phyloP scores from a whole-genome alignment of 768 basidiomycete genomes.

The Mrakia gelida region DNA sequence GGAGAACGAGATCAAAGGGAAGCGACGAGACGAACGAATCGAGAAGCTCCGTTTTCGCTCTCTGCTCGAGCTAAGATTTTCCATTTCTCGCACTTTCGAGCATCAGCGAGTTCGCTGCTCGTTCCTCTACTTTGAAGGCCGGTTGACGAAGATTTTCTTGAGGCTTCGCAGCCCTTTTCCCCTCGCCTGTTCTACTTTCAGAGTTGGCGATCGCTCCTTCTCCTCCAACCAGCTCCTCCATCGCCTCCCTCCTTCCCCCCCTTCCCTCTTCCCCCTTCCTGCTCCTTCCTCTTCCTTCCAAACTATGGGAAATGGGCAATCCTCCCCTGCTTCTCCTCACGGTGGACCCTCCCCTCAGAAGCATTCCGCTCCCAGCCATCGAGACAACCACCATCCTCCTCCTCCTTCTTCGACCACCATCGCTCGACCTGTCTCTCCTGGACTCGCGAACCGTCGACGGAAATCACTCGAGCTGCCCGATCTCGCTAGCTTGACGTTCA shows the following conservation, averaged over 20 bases:
- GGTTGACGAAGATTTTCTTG: too few relatives aligned
- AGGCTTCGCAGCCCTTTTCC: too few relatives aligned
- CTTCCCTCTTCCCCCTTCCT: not conserved
- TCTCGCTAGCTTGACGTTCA: slow-evolving; percentile 55
- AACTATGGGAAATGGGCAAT: slow-evolving; percentile 32
- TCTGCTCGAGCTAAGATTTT: too few relatives aligned
- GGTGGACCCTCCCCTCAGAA: slow-evolving; percentile 11
- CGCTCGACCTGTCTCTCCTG: not conserved
- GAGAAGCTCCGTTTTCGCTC: too few relatives aligned
- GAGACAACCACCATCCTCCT: not conserved
- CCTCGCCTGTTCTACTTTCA: too few relatives aligned
- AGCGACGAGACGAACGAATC: too few relatives aligned
- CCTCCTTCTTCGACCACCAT: too few relatives aligned
- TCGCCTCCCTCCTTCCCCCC: not conserved
- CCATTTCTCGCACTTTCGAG: too few relatives aligned
- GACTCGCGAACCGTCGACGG: slow-evolving; percentile 27
- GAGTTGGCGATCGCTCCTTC: not conserved
- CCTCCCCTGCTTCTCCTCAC: slow-evolving; percentile 14
- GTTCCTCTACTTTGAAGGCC: too few relatives aligned
- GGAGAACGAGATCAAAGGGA: too few relatives aligned
- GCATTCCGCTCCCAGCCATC: not conserved
- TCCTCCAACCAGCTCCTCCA: not conserved
- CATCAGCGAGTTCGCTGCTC: too few relatives aligned
- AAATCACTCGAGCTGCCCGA: slow-evolving; percentile 72
- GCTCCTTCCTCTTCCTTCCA: not conserved